These are phyloP conservation scores for Dorcoceras hygrometricum DNA, from an alignment of 257 asterid genomes.

Conservation along the genomic window DNA sequence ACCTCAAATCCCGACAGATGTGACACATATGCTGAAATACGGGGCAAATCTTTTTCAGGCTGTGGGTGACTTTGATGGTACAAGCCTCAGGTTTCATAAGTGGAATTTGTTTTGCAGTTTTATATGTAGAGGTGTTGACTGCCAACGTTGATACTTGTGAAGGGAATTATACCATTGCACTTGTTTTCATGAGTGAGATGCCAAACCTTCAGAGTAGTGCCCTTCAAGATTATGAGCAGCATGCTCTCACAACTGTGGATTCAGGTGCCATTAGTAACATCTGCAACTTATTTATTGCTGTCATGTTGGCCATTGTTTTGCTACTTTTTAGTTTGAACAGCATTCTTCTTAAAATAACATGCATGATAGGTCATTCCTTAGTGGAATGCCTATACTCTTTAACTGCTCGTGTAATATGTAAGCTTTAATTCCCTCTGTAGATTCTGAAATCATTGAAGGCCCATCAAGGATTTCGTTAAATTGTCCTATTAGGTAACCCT, in stretches of 20 bases:
- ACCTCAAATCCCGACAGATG: constrained; percentile 75
- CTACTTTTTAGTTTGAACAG: constrained; percentile 10
- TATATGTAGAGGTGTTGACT: constrained; percentile 25
- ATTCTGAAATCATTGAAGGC: constrained; percentile 85
- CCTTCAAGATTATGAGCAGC: constrained; percentile 69
- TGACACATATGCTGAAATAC: constrained; percentile 59
- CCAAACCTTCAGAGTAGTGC: constrained; percentile 40
- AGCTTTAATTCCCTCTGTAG: constrained; percentile 34
- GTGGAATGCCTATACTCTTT: constrained; percentile 3
- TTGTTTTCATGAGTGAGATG: constrained; percentile 64
- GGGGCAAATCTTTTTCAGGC: constrained; percentile 94
- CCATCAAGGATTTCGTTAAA: constrained; percentile 81
- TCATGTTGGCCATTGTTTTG: constrained; percentile 17
- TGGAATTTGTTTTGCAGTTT: constrained; percentile 17
- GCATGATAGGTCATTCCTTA: background rate
- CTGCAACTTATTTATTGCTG: background rate
- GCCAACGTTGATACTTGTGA: constrained; percentile 28
- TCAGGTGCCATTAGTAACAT: constrained; percentile 49
- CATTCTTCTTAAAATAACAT: background rate
- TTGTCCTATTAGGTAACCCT: constrained; percentile 86
- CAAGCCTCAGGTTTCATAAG: constrained; percentile 16
- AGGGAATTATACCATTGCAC: constrained; percentile 69
- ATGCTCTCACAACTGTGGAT: constrained; percentile 53
- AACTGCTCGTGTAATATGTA: constrained; percentile 18
- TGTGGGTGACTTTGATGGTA: constrained; percentile 87